A percentile compares a stretch with the other conserved stretches of the same genome.
phyloP scores from a whole-genome alignment of 2,329 filamentous ascomycete genomes.

The Bipolaris victoriae region DNA sequence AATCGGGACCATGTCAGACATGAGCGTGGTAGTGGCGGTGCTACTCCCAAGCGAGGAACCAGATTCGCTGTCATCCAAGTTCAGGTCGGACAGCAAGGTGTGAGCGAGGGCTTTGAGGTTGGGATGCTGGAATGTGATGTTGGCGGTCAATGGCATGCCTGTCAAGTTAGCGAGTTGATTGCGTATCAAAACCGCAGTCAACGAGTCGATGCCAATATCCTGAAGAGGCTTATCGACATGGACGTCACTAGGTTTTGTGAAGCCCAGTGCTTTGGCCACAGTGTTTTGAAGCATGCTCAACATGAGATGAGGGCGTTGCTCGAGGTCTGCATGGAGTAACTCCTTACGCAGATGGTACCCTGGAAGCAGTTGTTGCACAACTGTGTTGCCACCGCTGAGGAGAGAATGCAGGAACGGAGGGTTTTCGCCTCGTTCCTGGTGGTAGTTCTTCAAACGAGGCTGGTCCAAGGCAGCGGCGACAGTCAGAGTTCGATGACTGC shows the following conservation, averaged over 20 bases:
- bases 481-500: too few relatives aligned
- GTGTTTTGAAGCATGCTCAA: neutral
- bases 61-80: too few relatives aligned
- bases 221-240: neutral
- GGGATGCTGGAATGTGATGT: neutral
- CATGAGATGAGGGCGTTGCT: neutral
- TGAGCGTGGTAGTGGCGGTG: too few relatives aligned
- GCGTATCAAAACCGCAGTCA: neutral
- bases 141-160: neutral
- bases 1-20: neutral
- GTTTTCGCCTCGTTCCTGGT: too few relatives aligned
- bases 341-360: too few relatives aligned
- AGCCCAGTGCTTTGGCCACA: neutral
- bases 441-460: too few relatives aligned
- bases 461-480: too few relatives aligned
- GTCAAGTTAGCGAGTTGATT: neutral
- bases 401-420: too few relatives aligned
- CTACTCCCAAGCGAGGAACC: too few relatives aligned
- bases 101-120: neutral
- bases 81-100: neutral
- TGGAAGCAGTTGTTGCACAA: too few relatives aligned
- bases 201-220: neutral
- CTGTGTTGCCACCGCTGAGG: too few relatives aligned
- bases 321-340: neutral
- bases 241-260: neutral